Evolutionary conservation across 306 rosid genomes (phyloP).

Genomic region (Castanea sativa): DNA sequence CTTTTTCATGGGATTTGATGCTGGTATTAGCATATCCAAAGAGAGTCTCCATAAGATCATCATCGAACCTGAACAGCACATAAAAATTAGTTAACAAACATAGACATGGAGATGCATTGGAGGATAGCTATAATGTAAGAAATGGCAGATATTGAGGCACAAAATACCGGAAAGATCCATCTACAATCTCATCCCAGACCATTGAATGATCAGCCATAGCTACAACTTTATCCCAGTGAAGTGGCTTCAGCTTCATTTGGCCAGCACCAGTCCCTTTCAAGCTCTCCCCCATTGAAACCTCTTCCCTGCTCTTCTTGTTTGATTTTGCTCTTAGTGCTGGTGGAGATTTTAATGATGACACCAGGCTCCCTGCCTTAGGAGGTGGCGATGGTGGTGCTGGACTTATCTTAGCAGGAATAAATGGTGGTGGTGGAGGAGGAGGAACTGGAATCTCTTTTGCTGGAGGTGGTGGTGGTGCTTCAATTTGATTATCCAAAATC

Average conservation of each 20-base stretch:
- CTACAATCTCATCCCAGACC: conserved; percentile 82
- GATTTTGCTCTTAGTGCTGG: conserved; percentile 36
- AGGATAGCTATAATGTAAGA: neutral
- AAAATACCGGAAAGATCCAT: conserved; percentile 68
- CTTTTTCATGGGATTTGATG: conserved; percentile 37
- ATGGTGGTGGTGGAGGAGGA: neutral
- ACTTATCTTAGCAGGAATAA: conserved; percentile 9
- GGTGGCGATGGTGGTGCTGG: conserved; percentile 30
- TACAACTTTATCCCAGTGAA: conserved; percentile 89
- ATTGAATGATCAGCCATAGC: conserved; percentile 77
- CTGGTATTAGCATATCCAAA: conserved; percentile 57
- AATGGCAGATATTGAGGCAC: neutral
- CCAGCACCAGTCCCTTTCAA: conserved; percentile 28
- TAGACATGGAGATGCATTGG: neutral
- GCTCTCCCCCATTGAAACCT: conserved; percentile 28
- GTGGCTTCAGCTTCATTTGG: conserved; percentile 65
- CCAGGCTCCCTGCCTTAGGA: conserved; percentile 28
- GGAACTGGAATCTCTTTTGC: conserved; percentile 6
- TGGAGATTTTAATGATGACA: conserved; percentile 45
- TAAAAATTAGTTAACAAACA: neutral
- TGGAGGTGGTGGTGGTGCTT: conserved; percentile 16
- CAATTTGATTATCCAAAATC: conserved; percentile 31
- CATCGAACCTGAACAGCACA: conserved; percentile 61
- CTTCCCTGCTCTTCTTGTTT: conserved; percentile 22
- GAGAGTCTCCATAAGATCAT: conserved; percentile 71